Evolutionary conservation across 371 early-diverging fungal genomes (phyloP).

Genomic region (Rhizopus delemar): DNA sequence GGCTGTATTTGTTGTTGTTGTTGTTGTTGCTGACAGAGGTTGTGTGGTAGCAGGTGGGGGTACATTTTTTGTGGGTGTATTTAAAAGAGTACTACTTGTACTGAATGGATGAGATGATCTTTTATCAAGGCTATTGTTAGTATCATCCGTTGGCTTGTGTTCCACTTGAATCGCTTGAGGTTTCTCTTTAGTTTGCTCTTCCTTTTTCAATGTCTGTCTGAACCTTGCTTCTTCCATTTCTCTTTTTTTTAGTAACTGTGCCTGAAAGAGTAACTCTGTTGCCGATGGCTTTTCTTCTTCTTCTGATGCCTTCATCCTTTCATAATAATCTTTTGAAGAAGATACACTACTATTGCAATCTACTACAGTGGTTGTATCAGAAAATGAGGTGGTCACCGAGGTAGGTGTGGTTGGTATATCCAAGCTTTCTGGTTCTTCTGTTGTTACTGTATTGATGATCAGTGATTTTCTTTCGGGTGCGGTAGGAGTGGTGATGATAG

Average conservation of each 20-base stretch:
- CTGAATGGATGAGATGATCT: too few species aligned
- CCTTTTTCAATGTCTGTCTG: conserved; percentile 15
- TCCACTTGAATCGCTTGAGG: conserved; percentile 5
- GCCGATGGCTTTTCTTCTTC: conserved; percentile 15
- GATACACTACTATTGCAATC: background rate
- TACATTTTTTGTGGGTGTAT: too few species aligned
- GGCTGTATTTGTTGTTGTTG: conserved; percentile 6
- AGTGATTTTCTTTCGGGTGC: conserved; percentile 11
- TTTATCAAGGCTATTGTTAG: too few species aligned
- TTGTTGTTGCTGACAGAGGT: background rate
- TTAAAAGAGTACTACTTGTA: too few species aligned
- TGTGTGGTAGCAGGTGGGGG: too few species aligned
- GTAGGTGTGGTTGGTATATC: conserved; percentile 24
- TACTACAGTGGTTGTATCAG: conserved; percentile 4
- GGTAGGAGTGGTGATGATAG: conserved; percentile 32
- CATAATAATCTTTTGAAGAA: conserved; percentile 1
- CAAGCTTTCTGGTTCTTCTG: conserved; percentile 17
- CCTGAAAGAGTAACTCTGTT: conserved; percentile 25
- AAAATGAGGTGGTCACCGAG: conserved; percentile 11
- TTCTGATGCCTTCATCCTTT: conserved; percentile 18
- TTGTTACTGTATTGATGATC: conserved; percentile 9
- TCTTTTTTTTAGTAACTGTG: conserved; percentile 22
- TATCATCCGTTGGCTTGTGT: background rate
- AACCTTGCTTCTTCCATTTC: conserved; percentile 31
- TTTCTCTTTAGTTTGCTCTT: conserved; percentile 10